Evolutionary conservation across 345 rosid species (phyloP), one percentile per base, ranked within the genome.

Genomic region (Raphanus raphanistrum): DNA sequence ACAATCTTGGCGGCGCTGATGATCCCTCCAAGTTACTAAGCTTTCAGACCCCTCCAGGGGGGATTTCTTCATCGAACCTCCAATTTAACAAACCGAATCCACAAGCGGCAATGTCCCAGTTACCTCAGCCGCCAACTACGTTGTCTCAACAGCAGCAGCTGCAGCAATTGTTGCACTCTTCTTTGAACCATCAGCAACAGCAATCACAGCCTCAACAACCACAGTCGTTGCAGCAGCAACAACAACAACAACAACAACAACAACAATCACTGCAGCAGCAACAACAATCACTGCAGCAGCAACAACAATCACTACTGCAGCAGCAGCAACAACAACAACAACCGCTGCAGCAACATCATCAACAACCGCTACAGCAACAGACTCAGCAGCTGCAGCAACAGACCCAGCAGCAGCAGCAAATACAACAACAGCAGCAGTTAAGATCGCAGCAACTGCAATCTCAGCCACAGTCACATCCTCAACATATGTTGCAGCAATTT

Each of bases 91-190:
- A 73, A 74, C 66, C 79, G 27, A 73, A 80, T 28, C 36, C 13
- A 17, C 82, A 76, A 65, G 71, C 60, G 43, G 66, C 70, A 68
- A 71, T 79, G 81, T 59, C 80, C 60, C 87, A 82, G 69, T 63
- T 82, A 70, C 72, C 82, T 59, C 83, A 85, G 79, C 66, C 76
- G 29, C 72, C 85, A 52, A 78, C 74, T 50, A 64, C 77, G 10
- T 66, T 75, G 82, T 71, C 84, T 62, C 84, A 82, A 66, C 82
- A 82, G 75, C 84, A 82, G 68, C 84, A 79, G 70, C 82, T 82
- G 63, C 82, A 82, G 68, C 84, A 78, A 17, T 41, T 79, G 74
- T 61, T 79, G 66, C 79, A 82, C 66, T 70, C 80, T 36, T 76
- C 84, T 65, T 12, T 74, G 61, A 82, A 61, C 70, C 82, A 63